phyloP scores from a whole-genome alignment of 768 basidiomycete species.

The Boletus rex-veris region DNA sequence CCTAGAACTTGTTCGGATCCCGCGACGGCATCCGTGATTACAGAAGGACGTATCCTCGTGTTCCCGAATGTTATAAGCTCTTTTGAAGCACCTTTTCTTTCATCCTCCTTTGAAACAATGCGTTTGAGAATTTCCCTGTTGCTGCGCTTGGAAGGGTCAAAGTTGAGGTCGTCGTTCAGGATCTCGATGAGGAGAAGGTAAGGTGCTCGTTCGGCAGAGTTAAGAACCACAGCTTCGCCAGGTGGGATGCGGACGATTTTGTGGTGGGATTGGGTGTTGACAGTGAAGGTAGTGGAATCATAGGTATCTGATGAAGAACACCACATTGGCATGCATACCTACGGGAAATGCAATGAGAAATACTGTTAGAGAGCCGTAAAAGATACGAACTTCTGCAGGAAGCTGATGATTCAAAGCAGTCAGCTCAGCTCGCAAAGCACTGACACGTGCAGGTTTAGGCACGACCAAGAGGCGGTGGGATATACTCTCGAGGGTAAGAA shows the following conservation, averaged over 20 bases:
- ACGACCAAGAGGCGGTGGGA: constrained; percentile 88
- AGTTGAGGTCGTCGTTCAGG: constrained; percentile 85
- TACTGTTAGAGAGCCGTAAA: neutral
- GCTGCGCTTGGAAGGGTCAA: constrained; percentile 76
- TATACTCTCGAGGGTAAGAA: constrained; percentile 87
- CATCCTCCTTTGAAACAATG: constrained; percentile 63
- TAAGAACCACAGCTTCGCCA: constrained; percentile 95
- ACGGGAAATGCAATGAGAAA: constrained; percentile 7
- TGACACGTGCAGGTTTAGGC: constrained; percentile 90
- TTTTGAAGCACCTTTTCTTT: constrained; percentile 53
- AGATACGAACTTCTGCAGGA: constrained; percentile 77
- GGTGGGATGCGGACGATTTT: constrained; percentile 96
- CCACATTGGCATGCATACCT: constrained; percentile 91
- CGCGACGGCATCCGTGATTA: constrained; percentile 20
- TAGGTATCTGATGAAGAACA: constrained; percentile 67
- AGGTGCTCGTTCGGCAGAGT: constrained; percentile 95
- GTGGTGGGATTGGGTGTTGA: constrained; percentile 69
- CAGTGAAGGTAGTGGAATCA: constrained; percentile 25
- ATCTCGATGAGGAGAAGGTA: constrained; percentile 92
- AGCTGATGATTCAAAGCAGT: constrained; percentile 94
- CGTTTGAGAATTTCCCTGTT: constrained; percentile 87
- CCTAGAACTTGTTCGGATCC: constrained; percentile 32
- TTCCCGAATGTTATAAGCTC: constrained; percentile 49
- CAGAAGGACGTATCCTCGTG: constrained; percentile 14
- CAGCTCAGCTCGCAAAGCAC: constrained; percentile 93